Evolutionary conservation across 805 yeast species (phyloP), one percentile per base, ranked within the genome.

Genomic region (Yarrowia yakushimensis): DNA sequence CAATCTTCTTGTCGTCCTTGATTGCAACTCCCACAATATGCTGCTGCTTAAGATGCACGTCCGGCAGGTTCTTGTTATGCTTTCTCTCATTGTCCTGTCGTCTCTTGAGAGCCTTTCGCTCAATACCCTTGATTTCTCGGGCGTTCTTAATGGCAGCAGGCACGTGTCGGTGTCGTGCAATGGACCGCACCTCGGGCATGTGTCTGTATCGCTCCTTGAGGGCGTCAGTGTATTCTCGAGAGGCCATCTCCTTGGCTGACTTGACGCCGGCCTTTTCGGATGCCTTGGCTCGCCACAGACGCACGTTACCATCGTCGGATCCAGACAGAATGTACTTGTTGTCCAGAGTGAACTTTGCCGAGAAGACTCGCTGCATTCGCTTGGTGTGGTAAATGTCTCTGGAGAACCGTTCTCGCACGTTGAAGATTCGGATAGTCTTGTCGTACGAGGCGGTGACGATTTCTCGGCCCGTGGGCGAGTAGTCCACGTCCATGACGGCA

Each of bases 381-480:
- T 90, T 91, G 13, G 99, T 94, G 71, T 94, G 99, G 73, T 94
- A 94, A 45, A 96, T 82, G 70, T 94, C 99, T 66, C 97, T 81
- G 6, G 97, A 88, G 74, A 93, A 98, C 36, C 99, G 98, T 66
- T 87, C 88, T 34, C 82, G 77, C 1, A 84, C 77, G 60, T 85
- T 84, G 76, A 77, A 94, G 18, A 94, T 85, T 68, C 99, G 81
- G 30, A 94, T 82, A 1, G 98, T 90, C 70, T 90, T 88, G 75
- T 94, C 99, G 73, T 93, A 94, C 0, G 97, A 88, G 17, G 97
- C 97, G 1, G 97, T 87, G 5, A 91, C 97, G 33, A 94, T 77
- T 75, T 93, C 98, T 72, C 91, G 91, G 68, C 99, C 99, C 0
- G 98, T 92, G 41, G 99, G 99, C 11, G 96, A 84, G 71, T 89